These are phyloP conservation scores for Fraxinus sp. DNA, from an alignment of 305 asterid genomes.

Conservation along the genomic window DNA sequence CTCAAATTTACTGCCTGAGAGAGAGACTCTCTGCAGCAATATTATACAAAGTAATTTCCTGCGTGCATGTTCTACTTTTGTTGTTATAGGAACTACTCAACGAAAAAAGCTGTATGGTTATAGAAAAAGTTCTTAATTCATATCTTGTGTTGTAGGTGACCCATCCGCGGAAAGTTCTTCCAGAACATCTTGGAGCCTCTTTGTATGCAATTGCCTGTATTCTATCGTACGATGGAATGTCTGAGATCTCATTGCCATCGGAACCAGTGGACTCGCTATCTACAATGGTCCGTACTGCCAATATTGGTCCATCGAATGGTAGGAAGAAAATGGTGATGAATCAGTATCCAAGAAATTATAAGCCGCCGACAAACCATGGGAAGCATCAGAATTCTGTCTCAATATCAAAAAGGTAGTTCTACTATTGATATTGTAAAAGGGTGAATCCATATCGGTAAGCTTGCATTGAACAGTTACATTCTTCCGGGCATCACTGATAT, in stretches of 20 bases:
- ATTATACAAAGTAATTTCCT: conserved; percentile 52
- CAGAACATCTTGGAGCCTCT: conserved; percentile 64
- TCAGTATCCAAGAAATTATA: conserved; percentile 29
- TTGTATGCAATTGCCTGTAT: conserved; percentile 53
- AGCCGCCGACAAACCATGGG: conserved; percentile 27
- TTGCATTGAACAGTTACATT: conserved; percentile 15
- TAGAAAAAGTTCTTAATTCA: conserved; percentile 1
- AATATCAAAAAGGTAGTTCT: conserved; percentile 21
- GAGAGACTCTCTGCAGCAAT: conserved; percentile 83
- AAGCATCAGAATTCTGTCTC: conserved; percentile 19
- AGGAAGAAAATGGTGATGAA: conserved; percentile 22
- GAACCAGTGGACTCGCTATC: conserved; percentile 48
- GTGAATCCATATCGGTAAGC: conserved; percentile 9
- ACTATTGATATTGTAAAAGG: conserved; percentile 1
- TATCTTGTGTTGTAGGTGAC: conserved; percentile 41
- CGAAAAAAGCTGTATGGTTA: not conserved
- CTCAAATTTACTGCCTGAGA: conserved; percentile 85
- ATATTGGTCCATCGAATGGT: conserved; percentile 29
- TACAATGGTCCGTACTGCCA: conserved; percentile 49
- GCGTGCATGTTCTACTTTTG: not conserved
- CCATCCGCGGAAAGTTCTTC: conserved; percentile 61
- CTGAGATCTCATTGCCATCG: conserved; percentile 44
- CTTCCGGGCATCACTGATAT: not conserved
- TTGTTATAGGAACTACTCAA: not conserved
- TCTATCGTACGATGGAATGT: conserved; percentile 71